These are phyloP conservation scores for Chlorella sp. DNA, from an alignment of 139 green algal genomes.

Conservation along the genomic window DNA sequence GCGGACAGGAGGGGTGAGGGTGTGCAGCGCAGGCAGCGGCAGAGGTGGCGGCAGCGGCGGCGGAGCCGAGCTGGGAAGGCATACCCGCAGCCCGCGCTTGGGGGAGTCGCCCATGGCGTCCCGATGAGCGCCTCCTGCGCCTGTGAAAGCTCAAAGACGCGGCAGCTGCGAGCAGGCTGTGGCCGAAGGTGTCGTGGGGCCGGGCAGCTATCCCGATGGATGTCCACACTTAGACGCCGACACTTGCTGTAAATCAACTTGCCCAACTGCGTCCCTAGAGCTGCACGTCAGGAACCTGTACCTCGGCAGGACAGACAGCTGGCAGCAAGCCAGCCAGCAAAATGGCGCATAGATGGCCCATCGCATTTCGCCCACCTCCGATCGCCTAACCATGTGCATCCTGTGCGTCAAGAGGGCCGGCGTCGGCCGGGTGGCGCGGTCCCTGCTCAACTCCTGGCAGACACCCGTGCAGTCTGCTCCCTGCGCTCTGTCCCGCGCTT, in stretches of 20 bases:
- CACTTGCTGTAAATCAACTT: no score
- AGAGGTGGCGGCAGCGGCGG: not conserved
- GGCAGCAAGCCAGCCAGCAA: no score
- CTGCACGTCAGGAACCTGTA: no score
- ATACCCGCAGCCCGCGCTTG: not conserved
- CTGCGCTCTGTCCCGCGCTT: not conserved
- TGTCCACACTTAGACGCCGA: no score
- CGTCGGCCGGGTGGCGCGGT: not conserved
- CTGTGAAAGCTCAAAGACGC: not conserved
- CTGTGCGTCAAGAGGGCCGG: not conserved
- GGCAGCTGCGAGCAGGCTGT: no score
- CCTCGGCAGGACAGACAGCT: no score
- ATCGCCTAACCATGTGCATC: conserved; percentile 20
- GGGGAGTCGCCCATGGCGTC: not conserved
- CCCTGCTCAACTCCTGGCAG: not conserved
- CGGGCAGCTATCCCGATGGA: no score
- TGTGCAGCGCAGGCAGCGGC: not conserved
- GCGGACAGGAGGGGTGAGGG: no score
- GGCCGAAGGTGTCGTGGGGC: no score
- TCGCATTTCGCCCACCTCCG: no score
- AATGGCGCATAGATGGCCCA: no score
- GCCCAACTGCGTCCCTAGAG: no score
- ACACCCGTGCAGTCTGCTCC: not conserved
- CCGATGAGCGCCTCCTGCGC: not conserved
- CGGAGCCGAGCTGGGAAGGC: not conserved